Conservation (phyloP, 2,329 filamentous ascomycete genomes). For the Cladosporium sp. region DNA sequence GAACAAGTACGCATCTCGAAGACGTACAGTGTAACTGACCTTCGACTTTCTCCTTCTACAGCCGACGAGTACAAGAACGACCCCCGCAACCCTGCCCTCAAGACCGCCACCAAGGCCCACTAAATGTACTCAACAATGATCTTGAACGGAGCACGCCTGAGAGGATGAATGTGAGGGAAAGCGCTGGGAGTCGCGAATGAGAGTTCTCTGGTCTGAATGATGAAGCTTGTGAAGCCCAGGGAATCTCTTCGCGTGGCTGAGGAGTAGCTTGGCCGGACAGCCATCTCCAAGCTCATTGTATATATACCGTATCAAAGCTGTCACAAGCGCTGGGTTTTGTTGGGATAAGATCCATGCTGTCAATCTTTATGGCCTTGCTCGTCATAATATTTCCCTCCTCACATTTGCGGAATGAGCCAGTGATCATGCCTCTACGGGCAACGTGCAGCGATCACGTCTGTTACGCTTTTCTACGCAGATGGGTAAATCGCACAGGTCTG, state of each 20-base stretch:
- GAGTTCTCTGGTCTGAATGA: not conserved
- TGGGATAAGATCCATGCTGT: not conserved
- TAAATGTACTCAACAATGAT: slow-evolving; percentile 15
- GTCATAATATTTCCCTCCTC: too few species aligned
- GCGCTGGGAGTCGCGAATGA: not conserved
- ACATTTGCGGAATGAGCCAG: too few species aligned
- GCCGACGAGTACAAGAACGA: slow-evolving; percentile 97
- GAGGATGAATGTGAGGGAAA: not conserved
- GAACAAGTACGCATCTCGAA: not conserved
- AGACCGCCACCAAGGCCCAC: slow-evolving; percentile 28
- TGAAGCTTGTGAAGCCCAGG: not conserved
- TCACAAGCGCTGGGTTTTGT: slow-evolving; percentile 12
- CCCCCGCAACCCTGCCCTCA: slow-evolving; percentile 71
- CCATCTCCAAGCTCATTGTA: slow-evolving; percentile 11
- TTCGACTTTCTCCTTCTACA: slow-evolving; percentile 36
- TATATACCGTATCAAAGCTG: slow-evolving; percentile 14
- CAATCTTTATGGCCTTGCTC: too few species aligned
- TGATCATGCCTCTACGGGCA: too few species aligned
- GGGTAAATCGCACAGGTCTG: too few species aligned
- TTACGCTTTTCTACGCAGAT: too few species aligned
- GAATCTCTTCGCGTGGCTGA: not conserved
- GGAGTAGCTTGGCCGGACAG: slow-evolving; percentile 10
- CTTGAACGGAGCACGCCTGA: not conserved
- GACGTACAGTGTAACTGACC: not conserved
- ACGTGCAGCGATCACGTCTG: too few species aligned